Evolutionary conservation across 768 basidiomycete species (phyloP).

Genomic region (Solioccasus polychromus): DNA sequence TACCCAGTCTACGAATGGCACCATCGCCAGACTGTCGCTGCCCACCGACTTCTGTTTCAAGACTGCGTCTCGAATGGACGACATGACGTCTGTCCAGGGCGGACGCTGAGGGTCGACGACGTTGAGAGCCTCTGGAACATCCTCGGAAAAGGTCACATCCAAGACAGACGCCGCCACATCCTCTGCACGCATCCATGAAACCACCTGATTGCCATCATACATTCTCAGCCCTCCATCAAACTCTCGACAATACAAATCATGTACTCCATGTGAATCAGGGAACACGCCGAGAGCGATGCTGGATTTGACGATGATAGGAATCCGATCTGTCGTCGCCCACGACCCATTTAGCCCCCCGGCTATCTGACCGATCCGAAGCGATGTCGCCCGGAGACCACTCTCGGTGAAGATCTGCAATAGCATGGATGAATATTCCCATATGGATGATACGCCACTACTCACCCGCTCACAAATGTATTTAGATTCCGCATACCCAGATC

Average conservation of each 20-base stretch:
- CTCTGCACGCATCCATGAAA: constrained; percentile 40
- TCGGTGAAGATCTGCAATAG: constrained; percentile 20
- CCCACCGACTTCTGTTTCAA: constrained; percentile 8
- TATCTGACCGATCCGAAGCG: constrained; percentile 35
- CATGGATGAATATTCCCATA: neutral
- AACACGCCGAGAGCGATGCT: constrained; percentile 27
- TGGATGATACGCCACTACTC: constrained; percentile 5
- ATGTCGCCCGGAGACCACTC: constrained; percentile 25
- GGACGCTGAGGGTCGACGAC: constrained; percentile 36
- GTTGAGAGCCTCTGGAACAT: constrained; percentile 29
- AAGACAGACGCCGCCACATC: constrained; percentile 31
- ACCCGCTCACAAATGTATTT: constrained; percentile 39
- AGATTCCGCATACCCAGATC: constrained; percentile 34
- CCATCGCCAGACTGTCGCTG: constrained; percentile 15
- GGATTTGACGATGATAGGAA: constrained; percentile 34
- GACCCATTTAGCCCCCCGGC: constrained; percentile 32
- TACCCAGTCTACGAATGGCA: constrained; percentile 32
- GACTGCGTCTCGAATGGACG: constrained; percentile 17
- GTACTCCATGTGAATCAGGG: constrained; percentile 33
- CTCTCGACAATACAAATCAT: constrained; percentile 1
- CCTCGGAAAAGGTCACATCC: constrained; percentile 30
- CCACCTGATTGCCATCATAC: constrained; percentile 3
- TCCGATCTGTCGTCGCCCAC: constrained; percentile 35
- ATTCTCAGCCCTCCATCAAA: too few relatives aligned
- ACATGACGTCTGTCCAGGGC: constrained; percentile 28